A percentile compares a stretch with the other conserved stretches of the same genome.
These are phyloP conservation scores for Orbilia brochopaga DNA, from an alignment of 2,329 filamentous ascomycete genomes.

Conservation along the genomic window DNA sequence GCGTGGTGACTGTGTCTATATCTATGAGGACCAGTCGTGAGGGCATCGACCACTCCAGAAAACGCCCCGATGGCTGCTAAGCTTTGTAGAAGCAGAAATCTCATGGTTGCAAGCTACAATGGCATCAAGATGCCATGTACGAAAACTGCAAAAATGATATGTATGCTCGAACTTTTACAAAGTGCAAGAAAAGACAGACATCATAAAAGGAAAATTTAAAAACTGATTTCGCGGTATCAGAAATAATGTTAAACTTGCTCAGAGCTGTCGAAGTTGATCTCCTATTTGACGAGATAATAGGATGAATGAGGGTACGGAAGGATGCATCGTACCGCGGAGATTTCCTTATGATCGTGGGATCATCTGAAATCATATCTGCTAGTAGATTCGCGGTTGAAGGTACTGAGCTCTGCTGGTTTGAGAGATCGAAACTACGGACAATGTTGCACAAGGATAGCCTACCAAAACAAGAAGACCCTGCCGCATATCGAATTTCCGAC, in stretches of 20 bases:
- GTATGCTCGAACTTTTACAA: slow-evolving; percentile 14
- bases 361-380: slow-evolving; percentile 21
- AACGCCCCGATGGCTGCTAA: slow-evolving; percentile 26
- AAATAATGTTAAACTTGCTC: slow-evolving; percentile 13
- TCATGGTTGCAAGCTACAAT: slow-evolving; percentile 32
- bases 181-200: slow-evolving; percentile 22
- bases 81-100: slow-evolving; percentile 34
- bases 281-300: slow-evolving; percentile 11
- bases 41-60: slow-evolving; percentile 24
- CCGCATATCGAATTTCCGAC: slow-evolving; percentile 34
- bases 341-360: slow-evolving; percentile 22
- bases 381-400: slow-evolving; percentile 8
- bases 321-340: slow-evolving; percentile 15
- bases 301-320: slow-evolving; percentile 12
- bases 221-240: slow-evolving; percentile 15
- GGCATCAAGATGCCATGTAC: slow-evolving; percentile 29
- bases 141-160: slow-evolving; percentile 25
- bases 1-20: slow-evolving; percentile 30
- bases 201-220: slow-evolving; percentile 17
- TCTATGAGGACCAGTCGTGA: slow-evolving; percentile 13
- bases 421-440: neutral
- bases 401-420: slow-evolving; percentile 8
- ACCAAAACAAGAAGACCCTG: slow-evolving; percentile 21
- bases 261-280: slow-evolving; percentile 18
- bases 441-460: slow-evolving; percentile 15